These are phyloP conservation scores for Cordyceps cateniannulata DNA, from an alignment of 2,329 filamentous ascomycete genomes.

Conservation along the genomic window DNA sequence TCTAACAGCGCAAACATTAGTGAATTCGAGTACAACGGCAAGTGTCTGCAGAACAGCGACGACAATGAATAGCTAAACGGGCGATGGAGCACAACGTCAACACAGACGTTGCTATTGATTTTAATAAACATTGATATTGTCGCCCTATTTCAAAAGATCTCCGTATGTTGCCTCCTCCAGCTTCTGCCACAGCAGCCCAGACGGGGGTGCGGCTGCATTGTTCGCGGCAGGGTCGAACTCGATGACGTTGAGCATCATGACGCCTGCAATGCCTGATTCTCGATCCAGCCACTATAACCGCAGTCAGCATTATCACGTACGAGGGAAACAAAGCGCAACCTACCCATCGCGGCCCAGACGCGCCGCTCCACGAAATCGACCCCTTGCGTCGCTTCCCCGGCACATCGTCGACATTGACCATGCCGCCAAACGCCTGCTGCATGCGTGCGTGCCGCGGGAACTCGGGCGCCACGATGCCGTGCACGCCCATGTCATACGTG, in stretches of 20 bases:
- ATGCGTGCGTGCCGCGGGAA: slow-evolving; percentile 27
- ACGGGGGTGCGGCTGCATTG: background rate
- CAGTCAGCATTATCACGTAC: background rate
- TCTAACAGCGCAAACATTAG: no score
- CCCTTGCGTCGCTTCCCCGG: slow-evolving; percentile 34
- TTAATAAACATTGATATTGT: background rate
- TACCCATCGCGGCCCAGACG: slow-evolving; percentile 36
- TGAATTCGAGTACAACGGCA: no score
- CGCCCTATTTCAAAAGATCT: background rate
- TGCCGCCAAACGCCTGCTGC: slow-evolving; percentile 32
- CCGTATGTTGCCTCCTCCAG: slow-evolving; percentile 2
- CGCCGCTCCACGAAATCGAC: slow-evolving; percentile 39
- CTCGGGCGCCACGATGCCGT: slow-evolving; percentile 29
- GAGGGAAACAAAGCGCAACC: slow-evolving; percentile 16
- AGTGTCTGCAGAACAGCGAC: no score
- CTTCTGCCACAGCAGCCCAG: slow-evolving; percentile 5
- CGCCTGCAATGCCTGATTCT: slow-evolving; percentile 14
- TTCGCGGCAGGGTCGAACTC: background rate
- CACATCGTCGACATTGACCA: slow-evolving; percentile 33
- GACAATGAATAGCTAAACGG: no score
- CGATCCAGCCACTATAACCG: slow-evolving; percentile 24
- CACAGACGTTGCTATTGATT: no score
- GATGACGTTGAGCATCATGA: slow-evolving; percentile 12
- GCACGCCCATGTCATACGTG: slow-evolving; percentile 13
- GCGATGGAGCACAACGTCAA: no score